Base-by-base conservation (phyloP, 805 yeast genomes). In the Brettanomyces naardenensis region DNA sequence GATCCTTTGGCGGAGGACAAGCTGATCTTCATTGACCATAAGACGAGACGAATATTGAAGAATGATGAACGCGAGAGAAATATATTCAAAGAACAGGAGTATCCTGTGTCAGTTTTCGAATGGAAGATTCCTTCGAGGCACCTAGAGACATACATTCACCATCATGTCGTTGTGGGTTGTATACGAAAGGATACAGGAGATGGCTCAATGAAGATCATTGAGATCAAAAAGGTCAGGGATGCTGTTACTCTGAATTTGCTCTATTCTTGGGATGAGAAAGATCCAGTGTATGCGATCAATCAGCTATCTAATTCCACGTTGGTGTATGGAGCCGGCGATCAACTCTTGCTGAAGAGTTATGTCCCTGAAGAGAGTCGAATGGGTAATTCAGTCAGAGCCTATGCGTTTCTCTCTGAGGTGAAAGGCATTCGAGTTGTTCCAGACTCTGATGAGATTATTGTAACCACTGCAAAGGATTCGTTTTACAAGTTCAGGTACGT, bases 161-260 rank as follows among this genome's bases (percentile, higher is more conserved):
- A 47, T 31, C 59, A 56, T 31, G 23, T 65, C 6, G 41, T 65
- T 7, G 38, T 66, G 18, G 69, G 69, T 1, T 64, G 67, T 39
- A 22, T 15, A 6, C 35, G 45, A 1, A 39, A 38, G 4, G 23
- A 18, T 2, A 35, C 37, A 20, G 45, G 43, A 3, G 26, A 42
- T n/a, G 61, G 62, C 0, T 14, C 43, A 1, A 45, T 61, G 6
- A 54, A 53, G 36, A 48, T 60, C 6, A 45, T 59, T 6, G 61
- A 57, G 28, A 21, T 61, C 17, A 49, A 42, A 19, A 47, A 46
- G 15, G 19, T 36, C 1, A 44, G 38, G 5, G 48, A 39, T 5
- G n/a, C 20, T 3, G 33, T 54, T 5, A 30, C 23, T 4, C 28
- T 53, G 9, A 47, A 36, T 19, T 19, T 43, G 14, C 31, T 52